These are phyloP conservation scores for Mucor plumbeus DNA, from an alignment of 371 early-diverging fungal species.

Conservation along the genomic window DNA sequence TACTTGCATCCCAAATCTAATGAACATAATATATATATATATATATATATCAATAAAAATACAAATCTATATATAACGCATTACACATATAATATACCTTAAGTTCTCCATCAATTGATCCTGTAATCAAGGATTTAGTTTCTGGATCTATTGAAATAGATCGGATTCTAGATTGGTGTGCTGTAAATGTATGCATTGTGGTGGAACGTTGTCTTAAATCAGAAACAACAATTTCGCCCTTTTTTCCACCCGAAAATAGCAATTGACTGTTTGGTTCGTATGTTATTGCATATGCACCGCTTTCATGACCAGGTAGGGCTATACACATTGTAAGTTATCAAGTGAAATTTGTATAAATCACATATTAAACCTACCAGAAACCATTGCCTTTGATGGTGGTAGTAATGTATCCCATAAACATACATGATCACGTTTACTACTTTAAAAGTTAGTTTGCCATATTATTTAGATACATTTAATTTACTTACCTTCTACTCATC, in stretches of 20 bases:
- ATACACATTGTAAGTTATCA: not conserved
- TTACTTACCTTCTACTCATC: constrained; percentile 58
- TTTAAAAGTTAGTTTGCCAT: not conserved
- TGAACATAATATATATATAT: not conserved
- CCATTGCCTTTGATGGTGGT: constrained; percentile 62
- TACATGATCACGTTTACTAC: constrained; percentile 58
- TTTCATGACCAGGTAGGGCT: constrained; percentile 56
- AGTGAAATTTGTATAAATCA: not conserved
- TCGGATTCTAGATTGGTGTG: constrained; percentile 72
- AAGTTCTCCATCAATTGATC: constrained; percentile 65
- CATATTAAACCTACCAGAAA: constrained; percentile 52
- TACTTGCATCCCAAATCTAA: constrained; percentile 72
- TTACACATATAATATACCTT: constrained; percentile 39
- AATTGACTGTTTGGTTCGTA: constrained; percentile 67
- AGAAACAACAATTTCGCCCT: constrained; percentile 82
- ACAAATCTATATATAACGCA: not conserved
- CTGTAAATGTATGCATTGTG: constrained; percentile 71
- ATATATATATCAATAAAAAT: not conserved
- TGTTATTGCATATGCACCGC: constrained; percentile 72
- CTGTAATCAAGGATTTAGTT: constrained; percentile 64
- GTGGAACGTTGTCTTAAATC: constrained; percentile 73
- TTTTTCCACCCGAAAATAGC: constrained; percentile 75
- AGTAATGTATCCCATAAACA: constrained; percentile 81
- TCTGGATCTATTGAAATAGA: constrained; percentile 69
- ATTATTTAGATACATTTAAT: not conserved